A percentile compares a stretch with the other conserved stretches of the same genome.
phyloP scores from a whole-genome alignment of 2,329 filamentous ascomycete genomes.

The Exophiala sideris region DNA sequence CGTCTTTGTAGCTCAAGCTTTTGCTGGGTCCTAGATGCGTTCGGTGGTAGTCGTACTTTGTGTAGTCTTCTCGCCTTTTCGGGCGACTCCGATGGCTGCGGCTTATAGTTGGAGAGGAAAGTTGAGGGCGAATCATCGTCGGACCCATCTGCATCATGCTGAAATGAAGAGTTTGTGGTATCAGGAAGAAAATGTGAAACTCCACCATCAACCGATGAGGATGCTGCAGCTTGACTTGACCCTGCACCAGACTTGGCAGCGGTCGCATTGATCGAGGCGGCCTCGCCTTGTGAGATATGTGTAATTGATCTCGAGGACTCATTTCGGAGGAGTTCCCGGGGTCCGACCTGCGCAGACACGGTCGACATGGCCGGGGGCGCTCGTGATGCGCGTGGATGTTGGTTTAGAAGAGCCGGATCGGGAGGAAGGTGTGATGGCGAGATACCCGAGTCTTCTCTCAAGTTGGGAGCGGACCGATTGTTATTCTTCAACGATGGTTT shows the following conservation, averaged over 20 bases:
- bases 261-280: constrained; percentile 34
- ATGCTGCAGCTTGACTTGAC: constrained; percentile 32
- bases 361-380: constrained; percentile 49
- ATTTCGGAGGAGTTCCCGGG: constrained; percentile 28
- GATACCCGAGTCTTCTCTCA: constrained; percentile 10
- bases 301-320: constrained; percentile 27
- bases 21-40: constrained; percentile 46
- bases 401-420: constrained; percentile 26
- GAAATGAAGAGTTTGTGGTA: constrained; percentile 23
- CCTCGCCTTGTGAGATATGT: constrained; percentile 35
- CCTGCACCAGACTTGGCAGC: constrained; percentile 31
- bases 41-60: constrained; percentile 32
- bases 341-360: constrained; percentile 44
- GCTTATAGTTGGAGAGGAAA: constrained; percentile 47
- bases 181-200: constrained; percentile 44
- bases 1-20: constrained; percentile 46
- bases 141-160: constrained; percentile 40
- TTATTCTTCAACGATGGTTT: constrained; percentile 15
- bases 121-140: constrained; percentile 46
- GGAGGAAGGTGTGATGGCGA: constrained; percentile 17
- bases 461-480: constrained; percentile 25
- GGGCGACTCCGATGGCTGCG: constrained; percentile 44
- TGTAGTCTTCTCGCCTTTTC: constrained; percentile 30
- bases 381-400: constrained; percentile 40
- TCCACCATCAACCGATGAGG: constrained; percentile 48